A percentile compares a stretch with the other conserved stretches of the same genome.
Evolutionary conservation across 2,329 filamentous ascomycete species (phyloP).

Genomic region (Cadophora sp.): DNA sequence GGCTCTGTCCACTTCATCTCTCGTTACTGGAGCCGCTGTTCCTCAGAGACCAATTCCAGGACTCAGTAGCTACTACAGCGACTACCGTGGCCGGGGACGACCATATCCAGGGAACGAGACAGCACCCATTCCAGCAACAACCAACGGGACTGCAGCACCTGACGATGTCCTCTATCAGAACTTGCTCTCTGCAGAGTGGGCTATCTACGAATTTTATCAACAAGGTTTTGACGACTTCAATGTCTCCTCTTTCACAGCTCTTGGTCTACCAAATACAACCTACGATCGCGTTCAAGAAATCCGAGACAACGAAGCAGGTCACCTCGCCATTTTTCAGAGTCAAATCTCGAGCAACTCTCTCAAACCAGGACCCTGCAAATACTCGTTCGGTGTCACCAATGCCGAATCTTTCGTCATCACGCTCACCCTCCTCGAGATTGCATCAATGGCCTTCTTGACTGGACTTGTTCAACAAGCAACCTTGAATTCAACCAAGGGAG

Average conservation of each 20-base stretch:
- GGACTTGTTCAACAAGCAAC: slow-evolving; percentile 47
- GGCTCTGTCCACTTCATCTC: slow-evolving; percentile 16
- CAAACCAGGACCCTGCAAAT: slow-evolving; percentile 49
- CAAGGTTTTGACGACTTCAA: slow-evolving; percentile 50
- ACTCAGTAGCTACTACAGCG: slow-evolving; percentile 45
- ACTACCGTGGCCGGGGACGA: slow-evolving; percentile 43
- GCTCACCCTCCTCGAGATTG: slow-evolving; percentile 47
- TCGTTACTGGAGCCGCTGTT: slow-evolving; percentile 8
- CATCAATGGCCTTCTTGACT: slow-evolving; percentile 49
- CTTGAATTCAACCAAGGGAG: slow-evolving; percentile 44
- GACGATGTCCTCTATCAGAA: slow-evolving; percentile 54
- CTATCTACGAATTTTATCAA: slow-evolving; percentile 53
- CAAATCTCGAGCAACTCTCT: slow-evolving; percentile 50
- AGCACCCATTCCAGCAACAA: slow-evolving; percentile 43
- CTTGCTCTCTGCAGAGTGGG: slow-evolving; percentile 52
- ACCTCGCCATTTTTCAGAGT: slow-evolving; percentile 52
- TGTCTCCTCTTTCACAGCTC: slow-evolving; percentile 43
- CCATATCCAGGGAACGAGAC: slow-evolving; percentile 49
- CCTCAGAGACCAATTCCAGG: slow-evolving; percentile 41
- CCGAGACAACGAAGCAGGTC: slow-evolving; percentile 54
- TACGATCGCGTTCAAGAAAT: slow-evolving; percentile 50
- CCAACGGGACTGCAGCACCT: slow-evolving; percentile 42
- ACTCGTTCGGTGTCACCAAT: slow-evolving; percentile 41
- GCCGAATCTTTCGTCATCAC: slow-evolving; percentile 42
- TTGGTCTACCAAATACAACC: slow-evolving; percentile 49